These are phyloP conservation scores for Rhododendron vialii DNA, from an alignment of 148 eudicot genomes.

Conservation along the genomic window DNA sequence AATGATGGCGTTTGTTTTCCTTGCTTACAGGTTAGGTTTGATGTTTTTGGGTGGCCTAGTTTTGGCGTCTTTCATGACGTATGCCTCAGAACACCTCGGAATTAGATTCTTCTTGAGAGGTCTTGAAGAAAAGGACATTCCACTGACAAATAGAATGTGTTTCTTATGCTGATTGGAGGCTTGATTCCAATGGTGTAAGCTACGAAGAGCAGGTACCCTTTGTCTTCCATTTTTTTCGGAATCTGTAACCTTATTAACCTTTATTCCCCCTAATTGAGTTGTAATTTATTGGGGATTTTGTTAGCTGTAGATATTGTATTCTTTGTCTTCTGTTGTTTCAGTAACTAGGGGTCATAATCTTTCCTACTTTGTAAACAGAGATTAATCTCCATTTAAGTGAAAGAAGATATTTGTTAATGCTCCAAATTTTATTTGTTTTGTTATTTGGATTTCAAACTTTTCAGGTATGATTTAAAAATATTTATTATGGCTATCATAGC, in stretches of 20 bases:
- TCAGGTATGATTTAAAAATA: neutral
- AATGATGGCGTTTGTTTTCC: slow-evolving; percentile 7
- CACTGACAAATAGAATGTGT: slow-evolving; percentile 40
- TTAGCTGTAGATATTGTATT: neutral
- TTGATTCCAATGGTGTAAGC: slow-evolving; percentile 10
- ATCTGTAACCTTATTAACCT: neutral
- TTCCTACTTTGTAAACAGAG: neutral
- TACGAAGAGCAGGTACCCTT: neutral
- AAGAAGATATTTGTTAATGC: neutral
- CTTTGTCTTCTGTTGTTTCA: neutral
- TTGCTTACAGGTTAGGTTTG: slow-evolving; percentile 66
- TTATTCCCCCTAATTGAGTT: neutral
- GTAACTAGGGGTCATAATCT: neutral
- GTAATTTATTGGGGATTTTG: neutral
- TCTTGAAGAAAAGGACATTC: slow-evolving; percentile 54
- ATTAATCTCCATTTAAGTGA: neutral
- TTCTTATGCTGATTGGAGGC: slow-evolving; percentile 34
- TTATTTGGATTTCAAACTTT: neutral
- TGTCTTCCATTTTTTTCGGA: neutral
- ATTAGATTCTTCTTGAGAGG: slow-evolving; percentile 71
- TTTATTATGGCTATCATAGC: neutral
- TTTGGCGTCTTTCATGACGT: slow-evolving; percentile 85
- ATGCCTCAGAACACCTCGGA: slow-evolving; percentile 85
- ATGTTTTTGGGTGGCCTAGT: slow-evolving; percentile 82
- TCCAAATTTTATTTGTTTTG: neutral